Evolutionary conservation across 208 protist species (phyloP), one percentile per base, ranked within the genome.

Genomic region (Crithidia thermophila): DNA sequence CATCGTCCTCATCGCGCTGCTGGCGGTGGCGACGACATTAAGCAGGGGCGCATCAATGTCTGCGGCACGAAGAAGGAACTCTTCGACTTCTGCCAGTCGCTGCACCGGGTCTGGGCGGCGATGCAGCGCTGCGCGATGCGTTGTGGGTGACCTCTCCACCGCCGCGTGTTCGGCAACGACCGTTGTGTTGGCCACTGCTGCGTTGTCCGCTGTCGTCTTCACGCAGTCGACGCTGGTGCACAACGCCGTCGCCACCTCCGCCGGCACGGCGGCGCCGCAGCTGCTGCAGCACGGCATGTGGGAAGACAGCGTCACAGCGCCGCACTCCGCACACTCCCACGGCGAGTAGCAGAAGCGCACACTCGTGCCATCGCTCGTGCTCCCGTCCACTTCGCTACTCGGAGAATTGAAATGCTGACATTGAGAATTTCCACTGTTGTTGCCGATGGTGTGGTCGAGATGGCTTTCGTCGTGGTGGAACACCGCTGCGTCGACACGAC

Each of bases 311-410:
- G 65, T 81, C n/a, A 71, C 73, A 4, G 43, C 55, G 18, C 74
- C 79, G 47, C 85, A 91, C 45, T 53, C 51, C 18, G 50, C 13
- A 51, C 85, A 91, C n/a, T 61, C 58, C 82, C 82, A 88, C 0
- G 79, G 85, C 1, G 75, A 37, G 59, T 91, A 85, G 51, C 60
- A 71, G 37, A 60, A 72, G 14, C 37, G 51, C 10, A 0, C 53
- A 7, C 16, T 21, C 36, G 27, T 30, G 11, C 20, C 39, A n/a
- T 60, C 39, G 5, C 25, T 25, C 20, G 34, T n/a, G n/a, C n/a
- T n/a, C n/a, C n/a, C n/a, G n/a, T n/a, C n/a, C n/a, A n/a, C n/a
- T n/a, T n/a, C n/a, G n/a, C n/a, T n/a, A n/a, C n/a, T n/a, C n/a
- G n/a, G n/a, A n/a, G n/a, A n/a, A n/a, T n/a, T n/a, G n/a, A n/a